A percentile compares a stretch with the other conserved stretches of the same genome.
Evolutionary conservation across 148 eudicot genomes (phyloP).

Genomic region (Rhododendron kiyosumense): DNA sequence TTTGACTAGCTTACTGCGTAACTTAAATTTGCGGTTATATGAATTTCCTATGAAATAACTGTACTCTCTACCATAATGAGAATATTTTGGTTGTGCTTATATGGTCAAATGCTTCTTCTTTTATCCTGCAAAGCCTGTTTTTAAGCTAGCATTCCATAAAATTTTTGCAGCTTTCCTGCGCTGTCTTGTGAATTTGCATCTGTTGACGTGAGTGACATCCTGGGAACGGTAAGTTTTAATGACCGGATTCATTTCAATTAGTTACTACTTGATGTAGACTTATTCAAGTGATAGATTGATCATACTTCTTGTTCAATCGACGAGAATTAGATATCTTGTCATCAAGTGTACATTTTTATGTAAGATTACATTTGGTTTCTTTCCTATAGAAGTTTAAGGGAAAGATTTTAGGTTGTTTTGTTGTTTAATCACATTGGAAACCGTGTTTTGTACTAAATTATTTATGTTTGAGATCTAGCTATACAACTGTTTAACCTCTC

Average conservation of each 20-base stretch:
- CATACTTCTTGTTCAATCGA: background rate
- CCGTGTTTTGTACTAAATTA: background rate
- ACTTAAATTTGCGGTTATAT: background rate
- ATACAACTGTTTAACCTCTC: background rate
- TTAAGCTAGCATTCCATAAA: background rate
- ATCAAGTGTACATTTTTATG: background rate
- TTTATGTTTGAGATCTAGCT: background rate
- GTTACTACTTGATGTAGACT: background rate
- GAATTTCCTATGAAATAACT: background rate
- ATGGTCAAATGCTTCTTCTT: background rate
- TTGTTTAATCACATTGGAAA: background rate
- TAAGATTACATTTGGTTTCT: background rate
- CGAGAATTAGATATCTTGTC: background rate
- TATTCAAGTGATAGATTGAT: background rate
- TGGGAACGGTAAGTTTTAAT: constrained; percentile 82
- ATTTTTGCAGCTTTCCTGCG: constrained; percentile 73
- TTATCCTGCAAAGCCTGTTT: background rate
- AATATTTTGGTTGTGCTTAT: background rate
- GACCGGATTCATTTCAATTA: constrained; percentile 10
- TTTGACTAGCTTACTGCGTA: background rate
- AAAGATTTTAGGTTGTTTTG: background rate
- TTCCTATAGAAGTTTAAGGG: too few species aligned
- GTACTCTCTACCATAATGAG: background rate
- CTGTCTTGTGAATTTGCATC: constrained; percentile 98
- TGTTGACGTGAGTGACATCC: constrained; percentile 88